phyloP scores from a whole-genome alignment of 176 grass and related monocot species.

The Olyra latifolia region DNA sequence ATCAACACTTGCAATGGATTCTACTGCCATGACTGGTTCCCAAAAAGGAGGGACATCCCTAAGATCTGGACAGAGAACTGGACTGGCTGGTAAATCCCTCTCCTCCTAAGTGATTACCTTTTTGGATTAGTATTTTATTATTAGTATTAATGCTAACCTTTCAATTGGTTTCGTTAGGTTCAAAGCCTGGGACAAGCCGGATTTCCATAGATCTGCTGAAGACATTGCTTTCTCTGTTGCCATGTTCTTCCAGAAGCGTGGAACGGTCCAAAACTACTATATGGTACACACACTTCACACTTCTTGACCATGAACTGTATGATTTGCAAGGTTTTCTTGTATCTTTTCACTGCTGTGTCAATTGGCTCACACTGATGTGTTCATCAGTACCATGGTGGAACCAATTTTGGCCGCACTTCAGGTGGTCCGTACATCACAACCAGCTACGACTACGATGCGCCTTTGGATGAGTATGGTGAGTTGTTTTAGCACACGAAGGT shows the following conservation, averaged over 20 bases:
- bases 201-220: slow-evolving; percentile 59
- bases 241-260: slow-evolving; percentile 77
- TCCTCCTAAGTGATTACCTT: neutral
- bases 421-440: slow-evolving; percentile 92
- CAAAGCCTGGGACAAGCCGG: slow-evolving; percentile 74
- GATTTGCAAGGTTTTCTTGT: neutral
- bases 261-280: slow-evolving; percentile 80
- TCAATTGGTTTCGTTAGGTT: slow-evolving; percentile 40
- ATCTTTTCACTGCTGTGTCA: neutral
- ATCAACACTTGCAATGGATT: slow-evolving; percentile 90
- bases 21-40: slow-evolving; percentile 68
- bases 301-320: neutral
- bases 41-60: slow-evolving; percentile 55
- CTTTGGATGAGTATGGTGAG: slow-evolving; percentile 87
- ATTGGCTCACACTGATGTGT: neutral
- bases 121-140: neutral
- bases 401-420: slow-evolving; percentile 68
- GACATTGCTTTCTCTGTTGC: slow-evolving; percentile 73
- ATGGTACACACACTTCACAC: slow-evolving; percentile 40
- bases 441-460: slow-evolving; percentile 87
- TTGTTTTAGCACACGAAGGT: neutral
- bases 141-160: neutral
- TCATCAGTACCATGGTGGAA: slow-evolving; percentile 85
- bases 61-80: slow-evolving; percentile 97
- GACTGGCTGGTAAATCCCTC: slow-evolving; percentile 64